These are phyloP conservation scores for Athelia sp. DNA, from an alignment of 1,284 basidiomycete species.

Conservation along the genomic window DNA sequence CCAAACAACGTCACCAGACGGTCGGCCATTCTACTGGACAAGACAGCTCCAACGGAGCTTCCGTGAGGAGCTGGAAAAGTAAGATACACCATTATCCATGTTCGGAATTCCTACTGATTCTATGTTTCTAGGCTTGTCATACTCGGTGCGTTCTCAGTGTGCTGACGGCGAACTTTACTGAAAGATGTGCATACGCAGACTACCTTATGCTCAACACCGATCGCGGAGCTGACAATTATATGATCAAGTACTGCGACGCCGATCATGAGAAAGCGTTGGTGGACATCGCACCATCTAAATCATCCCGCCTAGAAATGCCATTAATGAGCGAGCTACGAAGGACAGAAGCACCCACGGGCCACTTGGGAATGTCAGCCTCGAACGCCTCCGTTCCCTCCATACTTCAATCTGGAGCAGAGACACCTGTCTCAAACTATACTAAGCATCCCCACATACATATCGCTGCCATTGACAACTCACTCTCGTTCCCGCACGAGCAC, in stretches of 20 bases:
- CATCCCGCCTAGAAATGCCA: conserved; percentile 59
- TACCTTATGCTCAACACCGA: conserved; percentile 89
- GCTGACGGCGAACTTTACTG: not conserved
- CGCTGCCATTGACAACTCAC: conserved; percentile 89
- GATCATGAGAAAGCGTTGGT: conserved; percentile 70
- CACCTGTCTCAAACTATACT: conserved; percentile 35
- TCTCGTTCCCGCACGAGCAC: conserved; percentile 88
- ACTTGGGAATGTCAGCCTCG: conserved; percentile 32
- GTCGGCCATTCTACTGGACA: conserved; percentile 78
- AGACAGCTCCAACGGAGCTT: conserved; percentile 73
- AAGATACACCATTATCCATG: conserved; percentile 15
- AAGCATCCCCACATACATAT: conserved; percentile 69
- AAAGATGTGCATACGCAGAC: conserved; percentile 37
- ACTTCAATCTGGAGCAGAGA: conserved; percentile 22
- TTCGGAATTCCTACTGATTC: conserved; percentile 3
- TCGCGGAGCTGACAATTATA: conserved; percentile 80
- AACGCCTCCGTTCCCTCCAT: conserved; percentile 26
- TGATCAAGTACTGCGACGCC: conserved; percentile 83
- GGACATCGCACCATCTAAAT: conserved; percentile 71
- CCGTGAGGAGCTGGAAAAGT: conserved; percentile 86
- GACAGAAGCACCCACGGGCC: conserved; percentile 34
- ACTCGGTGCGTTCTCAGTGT: conserved; percentile 43
- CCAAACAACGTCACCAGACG: conserved; percentile 42
- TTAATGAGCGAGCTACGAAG: conserved; percentile 62
- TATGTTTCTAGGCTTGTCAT: conserved; percentile 66